Evolutionary conservation across 176 grass and related monocot genomes (phyloP).

Genomic region (Aechmea fasciata): DNA sequence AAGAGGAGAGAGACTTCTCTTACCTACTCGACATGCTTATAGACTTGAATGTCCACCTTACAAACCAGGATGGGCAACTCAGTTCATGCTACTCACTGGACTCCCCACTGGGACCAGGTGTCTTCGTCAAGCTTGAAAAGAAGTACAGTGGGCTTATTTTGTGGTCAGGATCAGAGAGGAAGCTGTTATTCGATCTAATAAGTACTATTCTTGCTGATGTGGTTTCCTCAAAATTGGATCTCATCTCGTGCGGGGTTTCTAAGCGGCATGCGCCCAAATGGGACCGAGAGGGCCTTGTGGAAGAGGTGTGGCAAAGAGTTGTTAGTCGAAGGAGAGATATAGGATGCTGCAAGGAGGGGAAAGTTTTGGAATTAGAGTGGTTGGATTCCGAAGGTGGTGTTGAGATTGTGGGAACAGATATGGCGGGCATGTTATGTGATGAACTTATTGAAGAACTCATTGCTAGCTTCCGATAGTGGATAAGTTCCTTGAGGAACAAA

Average conservation of each 20-base stretch:
- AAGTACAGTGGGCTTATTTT: conserved; percentile 51
- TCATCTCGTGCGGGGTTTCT: conserved; percentile 19
- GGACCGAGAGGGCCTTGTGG: conserved; percentile 41
- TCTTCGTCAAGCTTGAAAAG: conserved; percentile 57
- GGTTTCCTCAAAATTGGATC: conserved; percentile 23
- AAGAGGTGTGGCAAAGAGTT: conserved; percentile 63
- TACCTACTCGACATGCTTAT: conserved; percentile 71
- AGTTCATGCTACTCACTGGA: conserved; percentile 38
- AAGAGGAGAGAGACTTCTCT: conserved; percentile 75
- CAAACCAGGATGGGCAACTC: conserved; percentile 32
- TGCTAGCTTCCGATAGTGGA: conserved; percentile 14
- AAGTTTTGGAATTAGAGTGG: conserved; percentile 50
- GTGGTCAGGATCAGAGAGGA: conserved; percentile 66
- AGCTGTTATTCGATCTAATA: conserved; percentile 76
- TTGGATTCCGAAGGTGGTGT: conserved; percentile 35
- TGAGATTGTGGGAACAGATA: conserved; percentile 33
- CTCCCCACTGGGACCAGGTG: conserved; percentile 22
- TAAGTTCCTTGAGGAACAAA: not conserved
- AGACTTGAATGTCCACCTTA: conserved; percentile 34
- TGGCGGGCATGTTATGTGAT: conserved; percentile 37
- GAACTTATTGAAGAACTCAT: conserved; percentile 63
- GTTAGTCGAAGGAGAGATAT: conserved; percentile 35
- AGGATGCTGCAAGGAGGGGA: conserved; percentile 18
- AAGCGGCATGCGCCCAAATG: conserved; percentile 19
- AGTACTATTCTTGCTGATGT: conserved; percentile 41